Evolutionary conservation across 768 basidiomycete species (phyloP).

Genomic region (Tubosaeta sp.): DNA sequence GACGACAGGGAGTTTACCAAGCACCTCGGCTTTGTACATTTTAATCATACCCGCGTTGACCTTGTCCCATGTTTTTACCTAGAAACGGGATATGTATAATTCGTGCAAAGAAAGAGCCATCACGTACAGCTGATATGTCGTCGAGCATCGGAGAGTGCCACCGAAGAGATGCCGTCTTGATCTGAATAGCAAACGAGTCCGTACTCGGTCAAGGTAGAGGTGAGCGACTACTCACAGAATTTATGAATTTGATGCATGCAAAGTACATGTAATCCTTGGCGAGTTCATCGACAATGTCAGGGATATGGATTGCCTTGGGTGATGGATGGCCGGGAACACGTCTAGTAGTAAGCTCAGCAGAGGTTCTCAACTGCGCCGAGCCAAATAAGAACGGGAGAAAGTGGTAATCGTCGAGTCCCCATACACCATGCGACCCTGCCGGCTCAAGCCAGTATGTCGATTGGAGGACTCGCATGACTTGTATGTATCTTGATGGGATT

Average conservation of each 20-base stretch:
- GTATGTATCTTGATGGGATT: constrained; percentile 52
- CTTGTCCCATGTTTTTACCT: constrained; percentile 93
- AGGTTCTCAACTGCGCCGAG: constrained; percentile 58
- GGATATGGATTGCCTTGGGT: constrained; percentile 90
- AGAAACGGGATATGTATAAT: background rate
- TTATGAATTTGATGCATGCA: constrained; percentile 93
- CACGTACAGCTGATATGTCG: constrained; percentile 80
- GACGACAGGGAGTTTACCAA: constrained; percentile 91
- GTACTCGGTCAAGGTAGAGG: background rate
- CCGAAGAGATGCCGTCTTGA: constrained; percentile 90
- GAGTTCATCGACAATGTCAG: constrained; percentile 89
- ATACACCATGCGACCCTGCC: constrained; percentile 98
- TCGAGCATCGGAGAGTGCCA: constrained; percentile 99
- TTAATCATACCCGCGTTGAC: constrained; percentile 96
- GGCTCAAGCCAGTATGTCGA: constrained; percentile 97
- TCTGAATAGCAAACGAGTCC: constrained; percentile 39
- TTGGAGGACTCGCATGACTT: constrained; percentile 81
- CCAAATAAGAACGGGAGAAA: constrained; percentile 92
- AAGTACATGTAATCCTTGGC: constrained; percentile 95
- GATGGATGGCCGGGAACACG: constrained; percentile 62
- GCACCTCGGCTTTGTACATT: constrained; percentile 95
- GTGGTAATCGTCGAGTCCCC: constrained; percentile 96
- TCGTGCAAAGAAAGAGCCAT: background rate
- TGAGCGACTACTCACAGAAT: constrained; percentile 56
- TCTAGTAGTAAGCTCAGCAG: constrained; percentile 1